Base-by-base conservation (phyloP, 108 stramenopile species). In the Conticribra weissflogii region DNA sequence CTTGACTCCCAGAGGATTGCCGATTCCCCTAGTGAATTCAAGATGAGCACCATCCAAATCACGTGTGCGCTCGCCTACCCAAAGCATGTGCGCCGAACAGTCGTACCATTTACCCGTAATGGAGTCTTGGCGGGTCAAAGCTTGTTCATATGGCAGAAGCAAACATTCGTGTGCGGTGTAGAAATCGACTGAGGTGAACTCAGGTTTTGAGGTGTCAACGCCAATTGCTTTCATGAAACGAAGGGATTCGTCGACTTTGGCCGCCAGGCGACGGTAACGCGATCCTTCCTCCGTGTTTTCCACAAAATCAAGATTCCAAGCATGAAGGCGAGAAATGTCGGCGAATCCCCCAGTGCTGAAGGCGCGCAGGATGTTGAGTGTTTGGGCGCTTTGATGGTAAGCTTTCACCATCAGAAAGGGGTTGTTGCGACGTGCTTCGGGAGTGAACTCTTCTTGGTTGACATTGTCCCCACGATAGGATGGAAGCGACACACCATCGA, bases 41-140 rank as follows among this genome's bases (percentile, higher is more conserved):
- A 98, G 70, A 71, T 99, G 99, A n/a, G 97, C 97, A 31, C 92
- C 88, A 74, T 97, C 99, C 49, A 97, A 86, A 81, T 98, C 89
- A 54, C 99, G 89, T 29, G 99, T 99, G 56, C 99, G 95, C 76
- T 98, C 99, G 46, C 99, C 99, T 24, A 98, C 93, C 98, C 99
- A 99, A 32, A 99, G 85, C 93, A 99, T 96, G 86, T 98, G 98
- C 0, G 97, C 93, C 23, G 97, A 97, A 78, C 96, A 97, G 82
- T 97, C 97, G 74, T 97, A 98, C 88, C 87, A 99, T 59, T 85
- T 90, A 31, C 95, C 98, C 2, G 97, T 96, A 36, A 89, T 95
- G n/a, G 96, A 97, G 78, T 98, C 98, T 68, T 89, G 72, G 28
- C 98, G 87, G 41, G 98, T 99, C 74, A 98, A 81, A 16, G 98